A percentile compares a stretch with the other conserved stretches of the same genome.
Evolutionary conservation across 495 filamentous ascomycete species (phyloP).

Genomic region (Tuber magnatum): DNA sequence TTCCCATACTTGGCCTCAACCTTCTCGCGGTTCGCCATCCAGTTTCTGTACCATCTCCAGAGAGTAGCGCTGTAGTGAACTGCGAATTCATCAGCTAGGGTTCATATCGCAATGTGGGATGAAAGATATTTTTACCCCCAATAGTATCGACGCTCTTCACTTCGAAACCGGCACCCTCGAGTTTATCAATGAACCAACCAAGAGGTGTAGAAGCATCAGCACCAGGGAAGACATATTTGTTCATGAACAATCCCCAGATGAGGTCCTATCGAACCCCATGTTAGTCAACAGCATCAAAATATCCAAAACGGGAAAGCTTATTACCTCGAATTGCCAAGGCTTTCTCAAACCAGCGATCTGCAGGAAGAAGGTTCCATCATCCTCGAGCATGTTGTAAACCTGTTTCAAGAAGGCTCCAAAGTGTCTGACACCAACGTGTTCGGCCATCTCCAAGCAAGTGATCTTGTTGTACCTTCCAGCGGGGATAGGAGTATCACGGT

Average conservation of each 20-base stretch:
- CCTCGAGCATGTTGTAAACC: constrained; percentile 76
- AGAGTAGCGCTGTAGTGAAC: constrained; percentile 96
- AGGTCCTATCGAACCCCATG: constrained; percentile 14
- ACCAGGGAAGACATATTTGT: constrained; percentile 86
- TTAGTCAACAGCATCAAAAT: not conserved
- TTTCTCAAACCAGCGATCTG: constrained; percentile 78
- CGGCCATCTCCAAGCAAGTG: constrained; percentile 82
- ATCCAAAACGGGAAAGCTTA: constrained; percentile 51
- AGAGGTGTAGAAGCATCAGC: constrained; percentile 79
- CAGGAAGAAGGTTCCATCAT: constrained; percentile 76
- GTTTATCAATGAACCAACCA: constrained; percentile 58
- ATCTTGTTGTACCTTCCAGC: constrained; percentile 72
- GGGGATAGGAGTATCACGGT: constrained; percentile 69
- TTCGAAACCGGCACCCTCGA: constrained; percentile 73
- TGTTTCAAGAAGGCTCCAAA: constrained; percentile 62
- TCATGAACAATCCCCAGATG: constrained; percentile 68
- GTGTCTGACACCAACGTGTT: constrained; percentile 78
- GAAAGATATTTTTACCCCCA: constrained; percentile 14
- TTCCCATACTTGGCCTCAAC: constrained; percentile 92
- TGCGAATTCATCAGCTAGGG: constrained; percentile 69
- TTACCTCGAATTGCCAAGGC: constrained; percentile 79
- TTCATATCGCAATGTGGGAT: not conserved
- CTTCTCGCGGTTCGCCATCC: constrained; percentile 93
- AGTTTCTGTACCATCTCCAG: constrained; percentile 99
- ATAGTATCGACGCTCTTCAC: constrained; percentile 51